These are phyloP conservation scores for Oenanthe javanica DNA, from an alignment of 140 eudicot genomes.

Conservation along the genomic window DNA sequence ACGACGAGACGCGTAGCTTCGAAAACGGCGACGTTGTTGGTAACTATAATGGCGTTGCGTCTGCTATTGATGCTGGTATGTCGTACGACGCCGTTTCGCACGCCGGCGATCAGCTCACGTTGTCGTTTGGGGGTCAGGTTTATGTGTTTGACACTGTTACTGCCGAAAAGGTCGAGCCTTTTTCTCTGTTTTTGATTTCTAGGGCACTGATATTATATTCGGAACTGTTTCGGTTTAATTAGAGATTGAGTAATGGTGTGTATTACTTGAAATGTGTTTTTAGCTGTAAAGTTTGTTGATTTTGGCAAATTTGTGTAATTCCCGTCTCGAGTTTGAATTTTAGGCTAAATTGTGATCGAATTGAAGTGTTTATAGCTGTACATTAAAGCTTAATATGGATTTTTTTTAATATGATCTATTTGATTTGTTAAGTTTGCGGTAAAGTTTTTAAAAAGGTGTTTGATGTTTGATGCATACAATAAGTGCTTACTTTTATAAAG, in stretches of 20 bases:
- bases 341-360: not conserved
- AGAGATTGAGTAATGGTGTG: not conserved
- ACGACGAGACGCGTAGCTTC: not conserved
- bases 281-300: not conserved
- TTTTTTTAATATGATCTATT: too few species aligned
- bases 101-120: conserved; percentile 18
- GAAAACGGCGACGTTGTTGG: conserved; percentile 10
- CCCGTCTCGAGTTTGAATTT: not conserved
- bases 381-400: not conserved
- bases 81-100: conserved; percentile 3
- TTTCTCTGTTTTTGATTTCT: not conserved
- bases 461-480: not conserved
- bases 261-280: not conserved
- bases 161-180: conserved; percentile 25
- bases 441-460: not conserved
- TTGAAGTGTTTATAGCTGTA: not conserved
- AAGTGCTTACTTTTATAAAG: too few species aligned
- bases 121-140: conserved; percentile 35
- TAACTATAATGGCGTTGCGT: conserved; percentile 6
- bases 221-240: not conserved
- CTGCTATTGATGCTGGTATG: not conserved
- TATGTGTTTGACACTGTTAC: conserved; percentile 37
- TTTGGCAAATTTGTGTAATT: not conserved
- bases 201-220: not conserved
- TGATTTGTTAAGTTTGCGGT: not conserved